Base-by-base conservation (phyloP, 306 rosid species). In the Trichosanthes truncata region DNA sequence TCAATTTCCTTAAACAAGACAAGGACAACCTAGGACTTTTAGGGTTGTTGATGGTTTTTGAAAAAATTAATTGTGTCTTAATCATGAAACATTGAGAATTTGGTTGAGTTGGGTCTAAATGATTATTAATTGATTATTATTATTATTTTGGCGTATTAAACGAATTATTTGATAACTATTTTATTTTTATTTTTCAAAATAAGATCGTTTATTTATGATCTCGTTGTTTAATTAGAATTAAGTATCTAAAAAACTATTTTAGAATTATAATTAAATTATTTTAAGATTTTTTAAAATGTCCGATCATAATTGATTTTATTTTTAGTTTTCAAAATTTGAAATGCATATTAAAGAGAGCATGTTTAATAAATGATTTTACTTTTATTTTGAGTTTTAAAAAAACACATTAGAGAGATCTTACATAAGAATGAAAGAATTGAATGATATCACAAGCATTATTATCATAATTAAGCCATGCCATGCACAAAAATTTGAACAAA, bases 31-130 rank as follows among this genome's bases (percentile, higher is more conserved):
- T 21, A 18, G 20, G 48, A 67, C 48, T 36, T 20, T 14, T 61
- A 0, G 3, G 1, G 9, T 1, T 0, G 10, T 14, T 51, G 17
- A n/a, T n/a, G n/a, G n/a, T n/a, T n/a, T n/a, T n/a, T n/a, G n/a
- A n/a, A n/a, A n/a, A n/a, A n/a, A n/a, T 61, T 61, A 61, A 35
- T 63, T 33, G 33, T 18, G 12, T 15, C 0, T 4, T 63, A 31
- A 35, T 35, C 46, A 35, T 18, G 6, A 35, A 7, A 35, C 2
- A 7, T 59, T 5, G 25, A 25, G 0, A 25, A 21, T 8, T 21
- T 4, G 14, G 14, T 55, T 23, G 3, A 5, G 21, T 0, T 18
- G 0, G 9, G 1, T 52, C 57, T 52, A 14, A 49, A 15, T 48
- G 4, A 48, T 11, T 15, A 14, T 48, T 2, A 3, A 48, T 48